phyloP scores from a whole-genome alignment of 257 asterid species.

The Solanum tarapatanum region DNA sequence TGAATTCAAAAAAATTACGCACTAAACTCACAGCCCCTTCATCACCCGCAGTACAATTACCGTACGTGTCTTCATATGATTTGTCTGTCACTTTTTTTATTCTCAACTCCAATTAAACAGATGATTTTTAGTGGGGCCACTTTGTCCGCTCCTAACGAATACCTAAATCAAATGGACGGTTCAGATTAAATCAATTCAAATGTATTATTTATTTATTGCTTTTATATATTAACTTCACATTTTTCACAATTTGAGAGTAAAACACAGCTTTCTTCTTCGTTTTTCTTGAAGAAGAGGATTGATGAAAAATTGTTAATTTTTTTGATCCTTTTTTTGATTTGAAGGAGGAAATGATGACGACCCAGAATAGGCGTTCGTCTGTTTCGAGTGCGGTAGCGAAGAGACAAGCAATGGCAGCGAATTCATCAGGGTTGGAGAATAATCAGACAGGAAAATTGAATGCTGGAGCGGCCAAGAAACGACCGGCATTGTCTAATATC shows the following conservation, averaged over 20 bases:
- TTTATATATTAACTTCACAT: slow-evolving; percentile 6
- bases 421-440: slow-evolving; percentile 9
- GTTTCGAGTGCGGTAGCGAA: slow-evolving; percentile 63
- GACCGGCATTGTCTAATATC: slow-evolving; percentile 67
- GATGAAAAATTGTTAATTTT: neutral
- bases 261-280: neutral
- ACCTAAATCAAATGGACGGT: slow-evolving; percentile 39
- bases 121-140: slow-evolving; percentile 27
- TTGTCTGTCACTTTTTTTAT: slow-evolving; percentile 5
- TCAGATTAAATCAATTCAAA: slow-evolving; percentile 33
- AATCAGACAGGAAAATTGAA: slow-evolving; percentile 18
- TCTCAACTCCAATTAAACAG: slow-evolving; percentile 9
- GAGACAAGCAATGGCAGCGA: slow-evolving; percentile 36
- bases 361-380: slow-evolving; percentile 27
- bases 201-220: slow-evolving; percentile 6
- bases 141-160: slow-evolving; percentile 62
- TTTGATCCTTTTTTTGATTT: neutral
- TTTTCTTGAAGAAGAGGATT: neutral
- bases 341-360: slow-evolving; percentile 7
- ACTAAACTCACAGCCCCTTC: slow-evolving; percentile 7
- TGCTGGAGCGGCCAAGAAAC: slow-evolving; percentile 45
- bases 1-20: slow-evolving; percentile 34
- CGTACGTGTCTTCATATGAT: neutral
- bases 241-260: neutral
- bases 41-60: neutral